These are phyloP conservation scores for Malus sylvestris DNA, from an alignment of 306 rosid species.

Conservation along the genomic window DNA sequence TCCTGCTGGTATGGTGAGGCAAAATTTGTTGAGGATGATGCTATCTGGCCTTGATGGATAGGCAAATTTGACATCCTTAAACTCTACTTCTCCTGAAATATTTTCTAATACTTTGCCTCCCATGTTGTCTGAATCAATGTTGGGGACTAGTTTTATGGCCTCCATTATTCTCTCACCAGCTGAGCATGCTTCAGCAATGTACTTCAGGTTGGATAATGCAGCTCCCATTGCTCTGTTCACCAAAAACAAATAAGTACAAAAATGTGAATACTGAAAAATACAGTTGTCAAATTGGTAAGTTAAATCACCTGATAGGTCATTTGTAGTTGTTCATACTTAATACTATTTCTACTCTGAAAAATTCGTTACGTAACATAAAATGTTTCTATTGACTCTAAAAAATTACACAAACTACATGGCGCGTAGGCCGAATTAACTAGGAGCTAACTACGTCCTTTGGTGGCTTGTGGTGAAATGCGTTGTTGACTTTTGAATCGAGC, in stretches of 20 bases:
- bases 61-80: slow-evolving; percentile 5
- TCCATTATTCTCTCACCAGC: slow-evolving; percentile 3
- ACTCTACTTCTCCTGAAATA: slow-evolving; percentile 1
- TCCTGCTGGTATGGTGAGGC: slow-evolving; percentile 1
- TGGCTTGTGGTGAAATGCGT: too few species aligned
- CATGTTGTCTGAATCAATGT: slow-evolving; percentile 12
- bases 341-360: background rate
- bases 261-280: too few species aligned
- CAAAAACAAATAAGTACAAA: background rate
- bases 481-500: too few species aligned
- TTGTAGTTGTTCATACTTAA: too few species aligned
- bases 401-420: too few species aligned
- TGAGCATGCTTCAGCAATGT: slow-evolving; percentile 8
- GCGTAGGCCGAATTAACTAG: accelerated
- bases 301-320: too few species aligned
- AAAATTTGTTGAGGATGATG: slow-evolving; percentile 1
- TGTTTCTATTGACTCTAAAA: too few species aligned
- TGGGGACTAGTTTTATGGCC: background rate
- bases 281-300: too few species aligned
- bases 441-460: too few species aligned
- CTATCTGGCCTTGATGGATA: slow-evolving; percentile 19
- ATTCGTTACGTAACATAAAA: too few species aligned
- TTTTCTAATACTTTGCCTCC: background rate
- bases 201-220: slow-evolving; percentile 8
- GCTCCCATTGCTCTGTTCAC: slow-evolving; percentile 12